These are phyloP conservation scores for Paecilomyces sp. DNA, from an alignment of 2,329 filamentous ascomycete genomes.

Conservation along the genomic window DNA sequence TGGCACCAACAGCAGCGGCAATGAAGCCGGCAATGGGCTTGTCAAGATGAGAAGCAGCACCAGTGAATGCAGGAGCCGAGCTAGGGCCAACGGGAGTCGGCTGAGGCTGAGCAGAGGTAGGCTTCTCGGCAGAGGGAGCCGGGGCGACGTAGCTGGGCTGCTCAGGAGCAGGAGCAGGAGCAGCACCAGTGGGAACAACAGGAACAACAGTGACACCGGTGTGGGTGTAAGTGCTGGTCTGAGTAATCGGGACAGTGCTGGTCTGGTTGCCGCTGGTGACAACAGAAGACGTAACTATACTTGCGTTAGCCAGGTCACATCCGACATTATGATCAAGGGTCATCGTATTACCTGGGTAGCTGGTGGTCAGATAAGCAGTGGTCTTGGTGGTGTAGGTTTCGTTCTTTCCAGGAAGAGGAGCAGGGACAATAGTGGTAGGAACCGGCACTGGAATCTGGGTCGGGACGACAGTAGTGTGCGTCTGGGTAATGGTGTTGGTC, in stretches of 20 bases:
- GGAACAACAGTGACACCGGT: conserved; percentile 6
- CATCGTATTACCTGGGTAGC: conserved; percentile 11
- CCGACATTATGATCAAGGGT: not conserved
- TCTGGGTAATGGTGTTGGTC: conserved; percentile 4
- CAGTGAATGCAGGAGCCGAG: conserved; percentile 18
- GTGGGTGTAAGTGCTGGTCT: not conserved
- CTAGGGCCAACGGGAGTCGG: conserved; percentile 6
- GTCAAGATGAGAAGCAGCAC: conserved; percentile 24
- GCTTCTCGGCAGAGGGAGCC: not conserved
- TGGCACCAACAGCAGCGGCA: conserved; percentile 28
- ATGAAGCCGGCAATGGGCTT: conserved; percentile 30
- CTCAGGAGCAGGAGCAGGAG: not conserved
- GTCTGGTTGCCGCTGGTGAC: conserved; percentile 8
- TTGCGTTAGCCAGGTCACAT: not conserved
- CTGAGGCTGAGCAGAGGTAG: not conserved
- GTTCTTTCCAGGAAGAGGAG: not conserved
- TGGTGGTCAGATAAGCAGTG: conserved; percentile 5
- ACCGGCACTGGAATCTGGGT: not conserved
- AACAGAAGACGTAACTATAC: conserved; percentile 1
- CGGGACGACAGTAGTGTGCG: conserved; percentile 6
- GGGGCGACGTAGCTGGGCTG: not conserved
- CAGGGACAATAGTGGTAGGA: not conserved
- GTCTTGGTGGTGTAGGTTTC: not conserved
- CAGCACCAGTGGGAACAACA: too few relatives aligned
- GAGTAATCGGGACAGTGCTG: conserved; percentile 6